Conservation (phyloP, 495 filamentous ascomycete species). For the Chaetomium cochliodes region DNA sequence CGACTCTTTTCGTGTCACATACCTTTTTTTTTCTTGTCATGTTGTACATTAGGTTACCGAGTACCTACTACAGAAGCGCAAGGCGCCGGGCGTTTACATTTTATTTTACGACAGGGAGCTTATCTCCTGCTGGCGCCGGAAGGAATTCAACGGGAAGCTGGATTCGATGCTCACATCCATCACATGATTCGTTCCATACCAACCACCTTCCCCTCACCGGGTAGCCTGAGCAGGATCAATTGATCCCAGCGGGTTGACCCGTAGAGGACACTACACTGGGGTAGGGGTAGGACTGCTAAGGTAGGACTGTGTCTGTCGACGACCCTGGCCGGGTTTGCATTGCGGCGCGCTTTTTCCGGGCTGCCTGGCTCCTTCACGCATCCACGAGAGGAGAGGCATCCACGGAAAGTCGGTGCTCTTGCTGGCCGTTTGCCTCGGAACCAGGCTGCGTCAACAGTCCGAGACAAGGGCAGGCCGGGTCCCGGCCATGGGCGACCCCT, state of each 20-base stretch:
- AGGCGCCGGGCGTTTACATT: background rate
- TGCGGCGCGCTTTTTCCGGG: too few relatives aligned
- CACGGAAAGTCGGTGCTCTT: background rate
- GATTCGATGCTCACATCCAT: background rate
- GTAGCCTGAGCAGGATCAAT: too few relatives aligned
- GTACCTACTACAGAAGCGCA: constrained; percentile 1
- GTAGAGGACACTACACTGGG: too few relatives aligned
- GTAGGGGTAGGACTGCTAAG: too few relatives aligned
- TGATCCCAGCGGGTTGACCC: too few relatives aligned
- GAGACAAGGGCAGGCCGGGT: background rate
- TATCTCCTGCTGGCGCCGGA: background rate
- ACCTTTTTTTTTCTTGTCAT: background rate
- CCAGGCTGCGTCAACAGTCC: background rate
- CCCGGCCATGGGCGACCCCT: background rate
- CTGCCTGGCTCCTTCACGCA: too few relatives aligned
- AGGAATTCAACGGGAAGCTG: background rate
- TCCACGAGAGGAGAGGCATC: background rate
- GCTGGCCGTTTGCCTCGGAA: background rate
- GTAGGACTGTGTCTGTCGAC: too few relatives aligned
- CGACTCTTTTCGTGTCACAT: constrained; percentile 15
- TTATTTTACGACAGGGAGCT: background rate
- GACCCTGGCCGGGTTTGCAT: too few relatives aligned
- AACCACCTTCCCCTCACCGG: too few relatives aligned
- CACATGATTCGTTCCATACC: background rate
- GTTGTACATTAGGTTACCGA: constrained; percentile 13